These are phyloP conservation scores for Pontederia paniculata DNA, from an alignment of 176 grass and related monocot genomes.

Conservation along the genomic window DNA sequence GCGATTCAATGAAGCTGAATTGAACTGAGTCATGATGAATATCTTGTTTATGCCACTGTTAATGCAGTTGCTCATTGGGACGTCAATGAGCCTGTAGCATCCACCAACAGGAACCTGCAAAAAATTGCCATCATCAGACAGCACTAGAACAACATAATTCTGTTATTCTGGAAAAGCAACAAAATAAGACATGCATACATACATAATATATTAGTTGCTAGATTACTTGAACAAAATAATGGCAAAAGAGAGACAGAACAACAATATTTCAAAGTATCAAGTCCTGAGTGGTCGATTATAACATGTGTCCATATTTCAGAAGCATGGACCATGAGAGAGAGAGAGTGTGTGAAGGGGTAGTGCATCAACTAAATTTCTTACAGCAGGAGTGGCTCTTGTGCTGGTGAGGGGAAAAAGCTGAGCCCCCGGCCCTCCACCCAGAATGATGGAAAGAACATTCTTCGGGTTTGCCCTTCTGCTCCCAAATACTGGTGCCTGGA, in stretches of 20 bases:
- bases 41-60: constrained; percentile 78
- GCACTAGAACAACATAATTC: too few species aligned
- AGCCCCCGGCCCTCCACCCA: constrained; percentile 66
- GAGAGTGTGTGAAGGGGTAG: background rate
- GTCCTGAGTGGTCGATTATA: too few species aligned
- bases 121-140: background rate
- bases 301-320: background rate
- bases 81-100: constrained; percentile 61
- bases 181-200: too few species aligned
- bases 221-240: too few species aligned
- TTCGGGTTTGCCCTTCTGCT: constrained; percentile 34
- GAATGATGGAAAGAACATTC: constrained; percentile 60
- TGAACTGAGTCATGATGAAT: constrained; percentile 86
- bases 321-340: background rate
- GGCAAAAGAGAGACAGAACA: too few species aligned
- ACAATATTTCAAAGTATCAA: too few species aligned
- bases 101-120: constrained; percentile 65
- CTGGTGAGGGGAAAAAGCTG: constrained; percentile 74
- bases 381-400: constrained; percentile 77
- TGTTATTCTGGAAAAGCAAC: too few species aligned
- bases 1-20: constrained; percentile 60
- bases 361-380: constrained; percentile 15
- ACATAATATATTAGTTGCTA: too few species aligned
- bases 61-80: constrained; percentile 80
- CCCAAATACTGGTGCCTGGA: constrained; percentile 13